These are phyloP conservation scores for Candida koratica DNA, from an alignment of 805 yeast genomes.

Conservation along the genomic window DNA sequence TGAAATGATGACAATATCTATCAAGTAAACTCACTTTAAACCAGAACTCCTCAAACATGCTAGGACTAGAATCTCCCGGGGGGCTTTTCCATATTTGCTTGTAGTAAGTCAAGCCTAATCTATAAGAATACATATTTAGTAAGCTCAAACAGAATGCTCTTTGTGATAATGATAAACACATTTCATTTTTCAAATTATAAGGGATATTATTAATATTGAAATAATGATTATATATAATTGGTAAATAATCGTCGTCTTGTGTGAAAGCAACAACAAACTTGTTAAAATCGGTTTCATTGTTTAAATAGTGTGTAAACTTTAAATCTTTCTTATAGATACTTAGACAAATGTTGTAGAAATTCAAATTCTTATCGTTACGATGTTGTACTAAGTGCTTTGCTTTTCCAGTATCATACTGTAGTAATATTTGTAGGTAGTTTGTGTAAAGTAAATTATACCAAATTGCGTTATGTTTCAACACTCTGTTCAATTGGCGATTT, in stretches of 20 bases:
- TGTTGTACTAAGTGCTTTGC: conserved; percentile 2
- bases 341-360: conserved; percentile 8
- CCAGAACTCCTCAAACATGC: conserved; percentile 20
- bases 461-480: conserved; percentile 13
- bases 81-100: conserved; percentile 1
- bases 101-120: conserved; percentile 15
- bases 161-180: conserved; percentile 4
- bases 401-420: conserved; percentile 9
- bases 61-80: too few relatives aligned
- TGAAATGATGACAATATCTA: conserved; percentile 12
- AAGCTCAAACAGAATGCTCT: conserved; percentile 15
- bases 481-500: conserved; percentile 4
- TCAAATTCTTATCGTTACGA: conserved; percentile 2
- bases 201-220: too few relatives aligned
- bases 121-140: conserved; percentile 15
- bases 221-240: conserved; percentile 13
- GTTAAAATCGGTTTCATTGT: conserved; percentile 10
- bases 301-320: conserved; percentile 2
- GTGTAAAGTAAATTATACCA: conserved; percentile 14
- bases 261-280: conserved; percentile 12
- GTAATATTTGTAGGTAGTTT: conserved; percentile 8
- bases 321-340: conserved; percentile 5
- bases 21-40: conserved; percentile 19
- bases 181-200: too few relatives aligned
- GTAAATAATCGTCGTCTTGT: conserved; percentile 15